These are phyloP conservation scores for Phoma herbarum DNA, from an alignment of 2,329 filamentous ascomycete species.

Conservation along the genomic window DNA sequence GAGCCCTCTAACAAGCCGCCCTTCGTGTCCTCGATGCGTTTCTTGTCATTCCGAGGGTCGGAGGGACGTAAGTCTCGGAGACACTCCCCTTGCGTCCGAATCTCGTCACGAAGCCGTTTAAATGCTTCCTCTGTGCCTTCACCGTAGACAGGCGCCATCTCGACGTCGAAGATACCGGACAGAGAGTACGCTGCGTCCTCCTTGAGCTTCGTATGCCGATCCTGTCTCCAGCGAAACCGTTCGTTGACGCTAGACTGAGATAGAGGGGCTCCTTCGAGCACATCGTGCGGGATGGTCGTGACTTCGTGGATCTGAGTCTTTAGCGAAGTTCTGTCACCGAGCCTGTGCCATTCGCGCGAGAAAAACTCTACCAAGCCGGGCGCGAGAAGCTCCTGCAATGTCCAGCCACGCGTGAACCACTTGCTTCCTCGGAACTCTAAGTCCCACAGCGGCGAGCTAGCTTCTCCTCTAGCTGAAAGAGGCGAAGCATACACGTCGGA, in stretches of 20 bases:
- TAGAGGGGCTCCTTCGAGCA: background rate
- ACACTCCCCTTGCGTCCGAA: too few relatives aligned
- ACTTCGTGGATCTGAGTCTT: background rate
- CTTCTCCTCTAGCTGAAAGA: background rate
- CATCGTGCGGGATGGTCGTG: background rate
- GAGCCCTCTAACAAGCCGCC: slow-evolving; percentile 14
- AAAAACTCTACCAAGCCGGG: background rate
- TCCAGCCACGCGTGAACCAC: too few relatives aligned
- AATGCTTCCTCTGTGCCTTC: too few relatives aligned
- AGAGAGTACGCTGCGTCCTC: slow-evolving; percentile 7
- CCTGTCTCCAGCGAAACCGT: background rate
- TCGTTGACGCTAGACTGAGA: background rate
- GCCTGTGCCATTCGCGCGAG: background rate
- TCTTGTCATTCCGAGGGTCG: slow-evolving; percentile 17
- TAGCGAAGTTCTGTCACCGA: background rate
- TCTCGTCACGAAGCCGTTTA: too few relatives aligned
- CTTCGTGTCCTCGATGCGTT: slow-evolving; percentile 18
- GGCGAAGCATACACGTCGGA: slow-evolving; percentile 15
- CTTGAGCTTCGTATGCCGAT: slow-evolving; percentile 4
- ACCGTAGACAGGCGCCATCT: background rate
- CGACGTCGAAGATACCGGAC: background rate
- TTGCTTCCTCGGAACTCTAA: slow-evolving; percentile 11
- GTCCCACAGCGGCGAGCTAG: slow-evolving; percentile 8
- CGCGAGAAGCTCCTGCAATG: slow-evolving; percentile 13
- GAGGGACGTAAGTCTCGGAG: too few relatives aligned